Percentiles rank a stretch among this genome's conserved stretches.
phyloP scores from a whole-genome alignment of 306 rosid species.

The Alnus rubra region DNA sequence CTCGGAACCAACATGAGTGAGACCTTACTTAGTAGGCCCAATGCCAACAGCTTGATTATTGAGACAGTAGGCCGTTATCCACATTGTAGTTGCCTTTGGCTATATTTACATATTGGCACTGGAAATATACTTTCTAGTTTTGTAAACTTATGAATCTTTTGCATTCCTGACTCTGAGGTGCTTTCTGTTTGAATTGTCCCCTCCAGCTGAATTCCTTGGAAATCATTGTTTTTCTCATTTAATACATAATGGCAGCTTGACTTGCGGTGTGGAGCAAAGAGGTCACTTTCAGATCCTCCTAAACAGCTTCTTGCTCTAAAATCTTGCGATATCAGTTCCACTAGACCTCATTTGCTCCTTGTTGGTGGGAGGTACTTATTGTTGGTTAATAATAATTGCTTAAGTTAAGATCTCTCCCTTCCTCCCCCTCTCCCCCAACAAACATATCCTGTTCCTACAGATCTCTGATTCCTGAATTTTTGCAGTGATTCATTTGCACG shows the following conservation, averaged over 20 bases:
- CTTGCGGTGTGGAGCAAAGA: constrained; percentile 89
- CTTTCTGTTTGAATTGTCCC: constrained; percentile 18
- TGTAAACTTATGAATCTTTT: neutral
- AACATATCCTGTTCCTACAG: constrained; percentile 19
- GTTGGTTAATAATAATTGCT: constrained; percentile 22
- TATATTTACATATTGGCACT: neutral
- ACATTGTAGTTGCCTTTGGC: constrained; percentile 1
- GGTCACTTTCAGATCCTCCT: constrained; percentile 89
- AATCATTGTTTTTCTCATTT: constrained; percentile 38
- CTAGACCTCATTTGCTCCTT: constrained; percentile 88
- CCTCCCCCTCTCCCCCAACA: neutral
- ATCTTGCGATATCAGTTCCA: constrained; percentile 89
- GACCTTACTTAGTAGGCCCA: neutral
- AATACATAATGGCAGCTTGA: constrained; percentile 75
- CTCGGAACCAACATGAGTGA: neutral
- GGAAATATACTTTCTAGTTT: neutral
- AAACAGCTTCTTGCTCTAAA: constrained; percentile 79
- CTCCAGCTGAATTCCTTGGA: constrained; percentile 19
- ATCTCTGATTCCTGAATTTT: constrained; percentile 30
- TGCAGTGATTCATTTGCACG: constrained; percentile 98
- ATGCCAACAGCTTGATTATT: neutral
- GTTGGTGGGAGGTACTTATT: constrained; percentile 94
- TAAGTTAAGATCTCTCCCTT: neutral
- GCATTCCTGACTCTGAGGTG: constrained; percentile 15
- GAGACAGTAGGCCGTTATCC: neutral